A percentile compares a stretch with the other conserved stretches of the same genome.
phyloP scores from a whole-genome alignment of 1,139 yeast genomes.

The Saccharomyces hybrid region DNA sequence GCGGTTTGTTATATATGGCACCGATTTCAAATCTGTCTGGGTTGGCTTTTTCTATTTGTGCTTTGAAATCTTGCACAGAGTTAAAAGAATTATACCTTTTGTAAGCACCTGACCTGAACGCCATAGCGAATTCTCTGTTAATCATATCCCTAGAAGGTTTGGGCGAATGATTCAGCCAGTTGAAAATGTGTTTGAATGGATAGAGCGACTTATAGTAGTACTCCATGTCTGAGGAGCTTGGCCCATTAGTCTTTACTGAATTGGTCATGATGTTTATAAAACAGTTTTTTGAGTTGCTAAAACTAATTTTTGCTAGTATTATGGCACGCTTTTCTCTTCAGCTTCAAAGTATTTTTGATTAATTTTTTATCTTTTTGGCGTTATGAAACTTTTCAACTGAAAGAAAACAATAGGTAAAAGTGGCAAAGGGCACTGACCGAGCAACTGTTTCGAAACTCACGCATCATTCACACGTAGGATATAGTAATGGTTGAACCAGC shows the following conservation, averaged over 20 bases:
- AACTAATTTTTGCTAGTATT: neutral
- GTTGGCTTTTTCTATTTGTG: constrained; percentile 59
- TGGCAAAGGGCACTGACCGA: neutral
- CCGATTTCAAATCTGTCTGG: constrained; percentile 96
- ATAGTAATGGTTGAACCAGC: neutral
- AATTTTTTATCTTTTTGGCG: neutral
- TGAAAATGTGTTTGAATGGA: constrained; percentile 68
- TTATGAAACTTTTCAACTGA: neutral
- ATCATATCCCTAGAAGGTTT: constrained; percentile 64
- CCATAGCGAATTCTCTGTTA: constrained; percentile 91
- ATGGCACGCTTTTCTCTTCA: neutral
- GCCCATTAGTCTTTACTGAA: constrained; percentile 29
- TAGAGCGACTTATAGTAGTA: constrained; percentile 66
- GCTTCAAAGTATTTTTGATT: neutral
- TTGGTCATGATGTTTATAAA: constrained; percentile 5
- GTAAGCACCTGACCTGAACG: constrained; percentile 76
- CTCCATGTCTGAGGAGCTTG: constrained; percentile 61
- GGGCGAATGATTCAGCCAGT: constrained; percentile 86
- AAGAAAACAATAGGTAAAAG: neutral
- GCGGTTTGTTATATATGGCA: constrained; percentile 82
- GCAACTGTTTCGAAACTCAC: neutral
- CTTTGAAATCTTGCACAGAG: constrained; percentile 63
- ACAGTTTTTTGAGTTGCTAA: neutral
- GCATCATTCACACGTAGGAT: neutral
- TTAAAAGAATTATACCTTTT: constrained; percentile 79